phyloP scores from a whole-genome alignment of 2,329 filamentous ascomycete species.

The Sporothrix euskadiensis region DNA sequence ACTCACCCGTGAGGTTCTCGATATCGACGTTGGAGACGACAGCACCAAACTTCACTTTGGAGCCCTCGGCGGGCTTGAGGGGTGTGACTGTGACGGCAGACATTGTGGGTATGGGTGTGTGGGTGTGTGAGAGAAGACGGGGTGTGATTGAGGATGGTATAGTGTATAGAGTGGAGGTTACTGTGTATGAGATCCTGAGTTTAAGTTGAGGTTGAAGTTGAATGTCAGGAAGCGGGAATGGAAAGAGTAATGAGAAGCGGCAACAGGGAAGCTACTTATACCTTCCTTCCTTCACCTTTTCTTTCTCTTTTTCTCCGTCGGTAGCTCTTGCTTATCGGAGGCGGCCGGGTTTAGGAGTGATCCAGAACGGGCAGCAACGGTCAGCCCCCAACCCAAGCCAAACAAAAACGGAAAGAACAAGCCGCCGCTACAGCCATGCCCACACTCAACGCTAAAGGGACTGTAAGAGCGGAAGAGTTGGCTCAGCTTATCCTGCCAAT shows the following conservation, averaged over 20 bases:
- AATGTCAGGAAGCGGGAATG: not conserved
- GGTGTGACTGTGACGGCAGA: constrained; percentile 32
- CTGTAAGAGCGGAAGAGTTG: constrained; percentile 2
- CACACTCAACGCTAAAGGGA: not conserved
- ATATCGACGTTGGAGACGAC: constrained; percentile 59
- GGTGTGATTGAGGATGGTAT: not conserved
- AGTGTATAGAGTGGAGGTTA: not conserved
- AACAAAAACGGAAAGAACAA: not conserved
- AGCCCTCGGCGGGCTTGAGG: constrained; percentile 29
- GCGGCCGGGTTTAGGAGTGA: constrained; percentile 23
- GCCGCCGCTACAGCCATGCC: not conserved
- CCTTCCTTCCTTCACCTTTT: not conserved
- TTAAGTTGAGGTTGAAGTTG: not conserved
- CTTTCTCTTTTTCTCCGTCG: not conserved
- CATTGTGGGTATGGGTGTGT: constrained; percentile 28
- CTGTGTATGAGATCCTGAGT: not conserved
- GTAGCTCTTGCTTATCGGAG: constrained; percentile 20
- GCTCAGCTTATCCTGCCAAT: constrained; percentile 16
- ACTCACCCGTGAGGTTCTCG: constrained; percentile 62
- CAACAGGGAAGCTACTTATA: not conserved
- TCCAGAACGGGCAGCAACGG: not conserved
- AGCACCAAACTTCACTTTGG: constrained; percentile 59
- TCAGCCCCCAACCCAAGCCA: not conserved
- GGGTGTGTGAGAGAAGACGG: not conserved
- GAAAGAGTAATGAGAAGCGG: not conserved